Base-by-base conservation (phyloP, 306 rosid genomes). In the Casuarina glauca region DNA sequence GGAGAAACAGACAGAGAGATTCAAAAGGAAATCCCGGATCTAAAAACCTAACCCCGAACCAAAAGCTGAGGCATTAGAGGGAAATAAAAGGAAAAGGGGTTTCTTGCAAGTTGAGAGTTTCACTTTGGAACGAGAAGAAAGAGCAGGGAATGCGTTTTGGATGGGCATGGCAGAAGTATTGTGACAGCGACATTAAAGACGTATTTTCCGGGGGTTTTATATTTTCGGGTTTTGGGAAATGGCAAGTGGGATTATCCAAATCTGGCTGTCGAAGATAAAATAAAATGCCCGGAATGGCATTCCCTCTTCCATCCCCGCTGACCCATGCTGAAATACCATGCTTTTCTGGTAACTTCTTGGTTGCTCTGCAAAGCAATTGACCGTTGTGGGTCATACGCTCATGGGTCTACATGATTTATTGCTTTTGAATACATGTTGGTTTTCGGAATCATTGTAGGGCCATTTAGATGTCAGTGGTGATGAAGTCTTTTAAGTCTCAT, bases 381-480 rank as follows among this genome's bases (percentile, higher is more conserved):
- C 81, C 54, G 62, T 74, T 61, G 88, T 85, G 90, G 87, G 90
- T 74, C 89, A 78, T 66, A 74, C 68, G 78, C 49, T 26, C 35
- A 84, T 85, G 87, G 87, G 80, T 71, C 81, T 13, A 76, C 84
- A 83, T 73, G 45, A 42, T 51, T 51, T 26, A 26, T 43, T 60
- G 48, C 58, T 9, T 17, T n/a, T 64, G 51, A n/a, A 50, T 55
- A 39, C 44, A 20, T 46, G 77, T 71, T 58, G 78, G 76, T 58
- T 68, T 84, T 78, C 19, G 69, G 77, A 75, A 84, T 57, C 71
- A 50, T 73, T 55, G 69, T 81, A 51, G 89, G 85, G 67, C 73
- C 77, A 73, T 76, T n/a, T 48, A 26, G 62, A 58, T 77, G 76
- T 35, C 46, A 69, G 20, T 26, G 49, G 45, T 8, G 49, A 66